A percentile compares a stretch with the other conserved stretches of the same genome.
phyloP scores from a whole-genome alignment of 768 basidiomycete genomes.

The Hygrophorus russula region DNA sequence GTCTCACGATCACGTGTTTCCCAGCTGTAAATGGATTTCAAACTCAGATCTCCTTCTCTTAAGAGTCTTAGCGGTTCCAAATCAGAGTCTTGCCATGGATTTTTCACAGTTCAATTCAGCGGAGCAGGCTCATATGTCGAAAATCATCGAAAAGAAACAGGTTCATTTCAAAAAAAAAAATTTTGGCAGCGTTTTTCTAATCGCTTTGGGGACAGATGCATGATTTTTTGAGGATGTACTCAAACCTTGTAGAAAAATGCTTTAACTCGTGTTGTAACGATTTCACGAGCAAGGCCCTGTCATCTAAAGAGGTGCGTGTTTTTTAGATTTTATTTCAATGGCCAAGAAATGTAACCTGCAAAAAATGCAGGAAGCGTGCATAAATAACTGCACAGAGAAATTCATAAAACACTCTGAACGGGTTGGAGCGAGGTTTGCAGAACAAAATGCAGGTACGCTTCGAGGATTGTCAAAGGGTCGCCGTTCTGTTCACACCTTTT shows the following conservation, averaged over 20 bases:
- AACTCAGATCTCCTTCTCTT: too few species aligned
- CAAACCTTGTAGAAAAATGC: constrained; percentile 89
- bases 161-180: constrained; percentile 25
- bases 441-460: constrained; percentile 77
- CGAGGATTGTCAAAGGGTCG: neutral
- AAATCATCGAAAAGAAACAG: constrained; percentile 95
- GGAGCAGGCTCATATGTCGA: constrained; percentile 95
- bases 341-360: neutral
- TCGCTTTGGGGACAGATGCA: constrained; percentile 61
- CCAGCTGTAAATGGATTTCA: too few species aligned
- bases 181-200: neutral
- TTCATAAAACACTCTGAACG: constrained; percentile 95
- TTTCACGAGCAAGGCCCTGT: constrained; percentile 90
- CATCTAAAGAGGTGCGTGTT: constrained; percentile 72
- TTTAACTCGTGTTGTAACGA: constrained; percentile 94
- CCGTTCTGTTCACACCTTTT: neutral
- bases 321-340: constrained; percentile 1
- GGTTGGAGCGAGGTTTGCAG: constrained; percentile 85
- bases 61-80: too few species aligned
- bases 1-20: too few species aligned
- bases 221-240: constrained; percentile 94
- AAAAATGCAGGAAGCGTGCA: constrained; percentile 64
- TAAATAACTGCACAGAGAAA: constrained; percentile 93
- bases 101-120: constrained; percentile 81
- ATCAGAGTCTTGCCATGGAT: constrained; percentile 57